A percentile compares a stretch with the other conserved stretches of the same genome.
These are phyloP conservation scores for Trypanosoma melophagium DNA, from an alignment of 208 protist species.

Conservation along the genomic window DNA sequence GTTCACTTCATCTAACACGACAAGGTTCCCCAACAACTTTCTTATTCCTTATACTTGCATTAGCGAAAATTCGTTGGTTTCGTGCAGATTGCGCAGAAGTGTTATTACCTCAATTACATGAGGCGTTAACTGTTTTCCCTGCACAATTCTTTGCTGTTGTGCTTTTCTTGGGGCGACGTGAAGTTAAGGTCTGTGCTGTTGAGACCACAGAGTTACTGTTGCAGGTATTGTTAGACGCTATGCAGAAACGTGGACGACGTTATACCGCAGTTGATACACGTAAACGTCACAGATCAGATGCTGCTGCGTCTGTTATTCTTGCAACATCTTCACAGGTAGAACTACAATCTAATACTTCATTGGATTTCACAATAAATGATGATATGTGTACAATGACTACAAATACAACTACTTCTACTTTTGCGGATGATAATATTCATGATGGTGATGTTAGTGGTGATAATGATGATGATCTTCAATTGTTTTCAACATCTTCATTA, in stretches of 20 bases:
- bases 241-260: slow-evolving; percentile 34
- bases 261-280: slow-evolving; percentile 9
- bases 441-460: background rate
- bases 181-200: slow-evolving; percentile 38
- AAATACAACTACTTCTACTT: background rate
- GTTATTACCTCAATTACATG: slow-evolving; percentile 41
- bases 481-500: slow-evolving; percentile 3
- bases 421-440: background rate
- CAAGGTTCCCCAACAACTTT: slow-evolving; percentile 38
- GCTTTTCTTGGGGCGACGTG: slow-evolving; percentile 50
- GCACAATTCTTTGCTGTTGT: slow-evolving; percentile 51
- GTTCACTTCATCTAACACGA: slow-evolving; percentile 28
- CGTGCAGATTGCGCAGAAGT: slow-evolving; percentile 31
- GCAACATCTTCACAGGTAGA: no score
- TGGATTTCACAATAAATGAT: no score
- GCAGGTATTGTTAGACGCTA: slow-evolving; percentile 39
- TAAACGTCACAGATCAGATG: slow-evolving; percentile 2
- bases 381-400: no score
- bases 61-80: slow-evolving; percentile 60
- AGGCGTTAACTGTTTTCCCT: slow-evolving; percentile 44
- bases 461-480: slow-evolving; percentile 17
- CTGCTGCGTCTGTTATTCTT: background rate
- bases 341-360: no score
- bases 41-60: slow-evolving; percentile 66
- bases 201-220: slow-evolving; percentile 45